phyloP scores from a whole-genome alignment of 1,139 yeast species.

The Candida sojae region DNA sequence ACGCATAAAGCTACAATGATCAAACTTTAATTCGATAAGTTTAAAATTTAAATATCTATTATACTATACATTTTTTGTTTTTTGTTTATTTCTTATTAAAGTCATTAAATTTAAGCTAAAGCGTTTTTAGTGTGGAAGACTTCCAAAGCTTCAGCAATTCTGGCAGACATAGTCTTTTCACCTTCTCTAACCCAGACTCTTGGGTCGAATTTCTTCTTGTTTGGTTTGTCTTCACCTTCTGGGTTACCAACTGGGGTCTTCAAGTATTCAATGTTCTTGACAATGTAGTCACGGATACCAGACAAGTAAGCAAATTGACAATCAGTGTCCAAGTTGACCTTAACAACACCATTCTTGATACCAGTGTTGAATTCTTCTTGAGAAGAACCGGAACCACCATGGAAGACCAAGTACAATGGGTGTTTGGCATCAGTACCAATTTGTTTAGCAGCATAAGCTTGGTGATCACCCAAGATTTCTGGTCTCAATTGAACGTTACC shows the following conservation, averaged over 20 bases:
- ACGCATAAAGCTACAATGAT: no score
- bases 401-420: constrained; percentile 98
- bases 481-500: constrained; percentile 97
- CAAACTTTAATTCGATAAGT: neutral
- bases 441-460: constrained; percentile 74
- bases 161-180: constrained; percentile 94
- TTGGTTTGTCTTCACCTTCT: constrained; percentile 98
- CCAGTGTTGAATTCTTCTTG: constrained; percentile 91
- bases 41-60: neutral
- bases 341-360: constrained; percentile 92
- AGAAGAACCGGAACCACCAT: constrained; percentile 99
- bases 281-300: constrained; percentile 97
- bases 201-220: constrained; percentile 99
- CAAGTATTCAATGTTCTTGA: constrained; percentile 94
- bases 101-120: neutral
- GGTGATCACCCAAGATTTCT: constrained; percentile 94
- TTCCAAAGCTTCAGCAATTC: constrained; percentile 81
- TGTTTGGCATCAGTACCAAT: constrained; percentile 53
- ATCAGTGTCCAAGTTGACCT: constrained; percentile 99
- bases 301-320: constrained; percentile 96
- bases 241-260: constrained; percentile 95
- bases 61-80: neutral
- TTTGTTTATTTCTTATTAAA: neutral
- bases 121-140: constrained; percentile 77
- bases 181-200: constrained; percentile 99